Percentiles rank a stretch among this genome's conserved stretches.
phyloP scores from a whole-genome alignment of 805 yeast genomes.

The Metschnikowia shivogae region DNA sequence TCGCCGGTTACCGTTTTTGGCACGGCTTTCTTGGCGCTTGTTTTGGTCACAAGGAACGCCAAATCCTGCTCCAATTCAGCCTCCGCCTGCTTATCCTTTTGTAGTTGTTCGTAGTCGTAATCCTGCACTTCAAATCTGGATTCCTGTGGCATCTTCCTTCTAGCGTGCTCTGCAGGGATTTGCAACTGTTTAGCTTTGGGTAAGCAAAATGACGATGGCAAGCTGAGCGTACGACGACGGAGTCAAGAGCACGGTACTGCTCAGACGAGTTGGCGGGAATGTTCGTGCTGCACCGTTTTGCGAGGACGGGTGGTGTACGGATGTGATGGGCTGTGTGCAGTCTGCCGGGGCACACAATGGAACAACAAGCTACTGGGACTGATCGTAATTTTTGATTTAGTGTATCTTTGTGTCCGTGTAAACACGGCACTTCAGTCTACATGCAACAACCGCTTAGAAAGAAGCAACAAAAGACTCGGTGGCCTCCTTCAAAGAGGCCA shows the following conservation, averaged over 20 bases:
- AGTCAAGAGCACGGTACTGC: too few species aligned
- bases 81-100: conserved; percentile 9
- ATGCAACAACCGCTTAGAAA: conserved; percentile 43
- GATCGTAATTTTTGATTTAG: conserved; percentile 18
- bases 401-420: conserved; percentile 17
- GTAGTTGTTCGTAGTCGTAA: conserved; percentile 17
- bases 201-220: too few species aligned
- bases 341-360: too few species aligned
- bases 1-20: too few species aligned
- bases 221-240: neutral
- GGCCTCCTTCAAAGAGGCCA: conserved; percentile 83
- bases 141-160: neutral
- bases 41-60: conserved; percentile 20
- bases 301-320: too few species aligned
- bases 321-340: too few species aligned
- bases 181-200: neutral
- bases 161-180: neutral
- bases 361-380: too few species aligned
- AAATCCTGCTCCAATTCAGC: conserved; percentile 28
- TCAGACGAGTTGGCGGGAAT: too few species aligned
- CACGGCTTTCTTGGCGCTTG: neutral
- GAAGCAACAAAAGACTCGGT: conserved; percentile 92
- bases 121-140: conserved; percentile 15
- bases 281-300: too few species aligned
- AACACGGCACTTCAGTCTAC: conserved; percentile 18